Conservation (phyloP, 768 basidiomycete genomes). For the Agaricus blazei region DNA sequence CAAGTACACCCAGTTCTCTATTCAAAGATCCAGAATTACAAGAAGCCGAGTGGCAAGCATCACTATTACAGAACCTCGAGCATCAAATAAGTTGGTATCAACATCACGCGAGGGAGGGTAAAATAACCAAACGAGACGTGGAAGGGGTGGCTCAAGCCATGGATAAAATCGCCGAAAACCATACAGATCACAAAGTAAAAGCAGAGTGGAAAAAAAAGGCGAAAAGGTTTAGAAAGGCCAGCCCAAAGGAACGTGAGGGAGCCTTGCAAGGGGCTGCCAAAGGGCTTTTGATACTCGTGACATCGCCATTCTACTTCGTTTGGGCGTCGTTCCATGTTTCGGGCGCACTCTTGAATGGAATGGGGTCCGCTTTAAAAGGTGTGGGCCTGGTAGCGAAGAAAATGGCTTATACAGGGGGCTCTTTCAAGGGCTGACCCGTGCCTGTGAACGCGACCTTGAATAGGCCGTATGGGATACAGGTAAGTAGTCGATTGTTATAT, state of each 20-base stretch:
- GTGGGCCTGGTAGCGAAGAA: background rate
- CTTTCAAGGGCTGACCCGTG: no score
- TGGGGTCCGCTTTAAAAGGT: slow-evolving; percentile 1
- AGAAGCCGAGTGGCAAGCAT: slow-evolving; percentile 4
- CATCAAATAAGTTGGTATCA: background rate
- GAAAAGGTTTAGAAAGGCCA: background rate
- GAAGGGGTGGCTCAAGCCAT: slow-evolving; percentile 5
- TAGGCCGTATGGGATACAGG: no score
- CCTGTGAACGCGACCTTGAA: no score
- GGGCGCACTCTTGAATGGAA: slow-evolving; percentile 3
- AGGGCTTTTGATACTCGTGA: slow-evolving; percentile 5
- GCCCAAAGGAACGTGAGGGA: background rate
- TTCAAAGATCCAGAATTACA: background rate
- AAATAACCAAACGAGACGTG: background rate
- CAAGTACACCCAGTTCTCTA: no score
- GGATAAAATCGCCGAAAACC: background rate
- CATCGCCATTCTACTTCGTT: background rate
- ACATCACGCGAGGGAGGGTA: background rate
- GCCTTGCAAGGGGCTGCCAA: slow-evolving; percentile 1
- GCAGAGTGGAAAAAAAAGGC: slow-evolving; percentile 2
- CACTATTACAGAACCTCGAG: slow-evolving; percentile 2
- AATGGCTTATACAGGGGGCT: background rate
- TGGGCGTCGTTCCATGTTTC: slow-evolving; percentile 1
- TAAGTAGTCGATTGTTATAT: no score
- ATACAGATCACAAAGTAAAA: slow-evolving; percentile 2